Evolutionary conservation across 2,329 filamentous ascomycete genomes (phyloP).

Genomic region (Aschersonia sp.): DNA sequence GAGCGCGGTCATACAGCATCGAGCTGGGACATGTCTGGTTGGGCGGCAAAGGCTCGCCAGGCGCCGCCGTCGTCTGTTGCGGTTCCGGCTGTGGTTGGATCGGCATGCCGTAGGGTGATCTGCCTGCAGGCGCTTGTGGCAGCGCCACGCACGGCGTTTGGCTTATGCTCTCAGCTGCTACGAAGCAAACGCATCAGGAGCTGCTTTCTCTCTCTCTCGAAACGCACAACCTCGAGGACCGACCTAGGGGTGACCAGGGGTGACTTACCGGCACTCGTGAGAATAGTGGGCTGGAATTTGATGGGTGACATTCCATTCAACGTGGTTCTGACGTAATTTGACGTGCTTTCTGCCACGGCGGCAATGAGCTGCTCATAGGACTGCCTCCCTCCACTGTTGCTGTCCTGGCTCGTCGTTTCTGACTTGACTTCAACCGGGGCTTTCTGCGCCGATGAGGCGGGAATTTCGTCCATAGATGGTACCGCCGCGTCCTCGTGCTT

Average conservation of each 20-base stretch:
- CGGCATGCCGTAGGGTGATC: slow-evolving; percentile 20
- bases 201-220: too few species aligned
- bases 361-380: slow-evolving; percentile 29
- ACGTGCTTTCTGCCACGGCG: slow-evolving; percentile 27
- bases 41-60: slow-evolving; percentile 31
- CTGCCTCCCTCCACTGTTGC: slow-evolving; percentile 17
- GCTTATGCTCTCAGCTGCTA: slow-evolving; percentile 17
- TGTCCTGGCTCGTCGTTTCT: slow-evolving; percentile 10
- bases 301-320: slow-evolving; percentile 26
- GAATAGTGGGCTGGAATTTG: slow-evolving; percentile 26
- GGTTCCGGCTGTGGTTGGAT: slow-evolving; percentile 20
- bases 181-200: not conserved
- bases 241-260: too few species aligned
- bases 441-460: slow-evolving; percentile 16
- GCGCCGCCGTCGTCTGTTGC: slow-evolving; percentile 10
- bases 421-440: slow-evolving; percentile 12
- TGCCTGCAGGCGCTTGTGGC: slow-evolving; percentile 22
- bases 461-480: slow-evolving; percentile 8
- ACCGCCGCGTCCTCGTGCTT: not conserved
- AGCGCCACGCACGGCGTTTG: slow-evolving; percentile 22
- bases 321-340: slow-evolving; percentile 29
- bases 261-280: slow-evolving; percentile 21
- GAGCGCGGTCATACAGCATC: slow-evolving; percentile 41
- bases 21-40: slow-evolving; percentile 41
- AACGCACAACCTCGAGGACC: too few species aligned